These are phyloP conservation scores for Monosporozyma aquatica DNA, from an alignment of 805 yeast genomes.

Conservation along the genomic window DNA sequence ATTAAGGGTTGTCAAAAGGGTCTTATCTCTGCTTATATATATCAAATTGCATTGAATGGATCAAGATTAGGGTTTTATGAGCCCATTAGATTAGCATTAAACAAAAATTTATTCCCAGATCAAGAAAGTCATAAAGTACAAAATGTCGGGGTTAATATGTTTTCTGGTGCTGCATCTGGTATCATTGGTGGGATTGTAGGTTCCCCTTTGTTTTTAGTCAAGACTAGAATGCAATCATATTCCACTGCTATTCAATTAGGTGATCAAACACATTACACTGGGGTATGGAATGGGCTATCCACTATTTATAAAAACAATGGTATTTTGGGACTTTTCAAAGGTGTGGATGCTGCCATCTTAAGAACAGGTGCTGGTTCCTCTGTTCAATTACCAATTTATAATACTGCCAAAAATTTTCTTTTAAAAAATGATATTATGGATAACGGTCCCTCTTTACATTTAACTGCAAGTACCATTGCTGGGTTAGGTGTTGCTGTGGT, in stretches of 20 bases:
- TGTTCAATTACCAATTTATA: constrained; percentile 88
- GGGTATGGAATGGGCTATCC: constrained; percentile 57
- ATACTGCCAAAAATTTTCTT: constrained; percentile 58
- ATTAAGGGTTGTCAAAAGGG: constrained; percentile 85
- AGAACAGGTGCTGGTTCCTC: constrained; percentile 95
- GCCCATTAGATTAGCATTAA: constrained; percentile 60
- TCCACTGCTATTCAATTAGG: constrained; percentile 64
- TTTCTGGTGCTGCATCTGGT: constrained; percentile 78
- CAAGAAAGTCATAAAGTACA: constrained; percentile 42
- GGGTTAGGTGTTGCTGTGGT: constrained; percentile 91
- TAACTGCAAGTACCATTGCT: constrained; percentile 63
- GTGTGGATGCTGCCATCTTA: constrained; percentile 88
- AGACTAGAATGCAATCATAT: constrained; percentile 94
- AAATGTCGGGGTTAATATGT: constrained; percentile 51
- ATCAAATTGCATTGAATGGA: constrained; percentile 88
- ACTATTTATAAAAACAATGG: constrained; percentile 64
- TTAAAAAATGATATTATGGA: constrained; percentile 42
- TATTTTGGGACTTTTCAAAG: constrained; percentile 74
- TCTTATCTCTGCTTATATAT: constrained; percentile 75
- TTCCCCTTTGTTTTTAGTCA: constrained; percentile 84
- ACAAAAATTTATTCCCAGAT: constrained; percentile 45
- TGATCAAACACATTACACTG: constrained; percentile 81
- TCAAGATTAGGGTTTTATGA: constrained; percentile 92
- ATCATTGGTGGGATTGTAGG: constrained; percentile 82
- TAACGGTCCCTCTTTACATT: constrained; percentile 63